Conservation (phyloP, 306 rosid species). For the Fragaria nilgerrensis region DNA sequence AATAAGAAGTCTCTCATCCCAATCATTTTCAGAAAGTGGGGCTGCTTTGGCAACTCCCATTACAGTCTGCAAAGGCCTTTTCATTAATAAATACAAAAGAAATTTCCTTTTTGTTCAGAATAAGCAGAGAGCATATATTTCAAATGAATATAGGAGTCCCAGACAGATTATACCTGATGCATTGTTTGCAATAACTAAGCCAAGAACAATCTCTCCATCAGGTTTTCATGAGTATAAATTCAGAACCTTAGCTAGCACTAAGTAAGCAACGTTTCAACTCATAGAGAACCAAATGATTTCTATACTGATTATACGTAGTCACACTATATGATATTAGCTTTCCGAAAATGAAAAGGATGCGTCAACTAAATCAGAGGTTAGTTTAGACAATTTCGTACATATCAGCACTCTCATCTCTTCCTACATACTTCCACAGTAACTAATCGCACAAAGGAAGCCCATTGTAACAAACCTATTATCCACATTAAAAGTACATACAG, state of each 20-base stretch:
- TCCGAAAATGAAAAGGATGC: not conserved
- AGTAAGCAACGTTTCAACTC: not conserved
- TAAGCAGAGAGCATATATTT: not conserved
- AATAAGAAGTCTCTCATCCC: slow-evolving; percentile 74
- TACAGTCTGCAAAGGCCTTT: slow-evolving; percentile 48
- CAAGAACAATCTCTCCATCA: not conserved
- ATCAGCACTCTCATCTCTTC: not conserved
- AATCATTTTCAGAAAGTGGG: slow-evolving; percentile 41
- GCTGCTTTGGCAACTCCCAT: slow-evolving; percentile 82
- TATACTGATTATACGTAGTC: not conserved
- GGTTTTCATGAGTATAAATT: not conserved
- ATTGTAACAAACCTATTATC: not conserved
- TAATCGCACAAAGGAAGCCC: not conserved
- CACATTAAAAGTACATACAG: not conserved
- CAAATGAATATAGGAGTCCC: not conserved
- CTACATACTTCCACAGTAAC: not conserved
- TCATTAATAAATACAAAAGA: slow-evolving; percentile 6
- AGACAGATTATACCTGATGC: not conserved
- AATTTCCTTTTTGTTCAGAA: not conserved
- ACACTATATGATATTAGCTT: not conserved
- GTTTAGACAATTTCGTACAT: not conserved
- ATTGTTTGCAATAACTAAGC: not conserved
- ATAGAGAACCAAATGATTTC: not conserved
- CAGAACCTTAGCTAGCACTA: not conserved
- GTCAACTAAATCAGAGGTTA: not conserved